A percentile compares a stretch with the other conserved stretches of the same genome.
Evolutionary conservation across 2,329 filamentous ascomycete genomes (phyloP).

Genomic region (Sarocladium brachiariae): DNA sequence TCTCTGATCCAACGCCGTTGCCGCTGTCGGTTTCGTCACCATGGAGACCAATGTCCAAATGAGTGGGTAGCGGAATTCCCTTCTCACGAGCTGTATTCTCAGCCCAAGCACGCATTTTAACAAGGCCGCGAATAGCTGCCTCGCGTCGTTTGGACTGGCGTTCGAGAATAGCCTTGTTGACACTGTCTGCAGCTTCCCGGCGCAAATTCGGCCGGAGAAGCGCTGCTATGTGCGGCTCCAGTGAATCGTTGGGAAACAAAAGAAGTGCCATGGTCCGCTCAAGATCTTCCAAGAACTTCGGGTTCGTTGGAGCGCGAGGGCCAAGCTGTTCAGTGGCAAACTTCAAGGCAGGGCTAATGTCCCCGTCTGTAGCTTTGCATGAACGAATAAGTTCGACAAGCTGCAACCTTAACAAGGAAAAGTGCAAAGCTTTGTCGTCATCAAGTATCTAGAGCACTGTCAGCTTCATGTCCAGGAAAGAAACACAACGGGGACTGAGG

Average conservation of each 20-base stretch:
- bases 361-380: constrained; percentile 60
- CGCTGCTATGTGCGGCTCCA: constrained; percentile 67
- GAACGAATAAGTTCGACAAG: constrained; percentile 85
- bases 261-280: constrained; percentile 91
- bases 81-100: constrained; percentile 53
- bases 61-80: constrained; percentile 24
- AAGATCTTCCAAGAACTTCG: constrained; percentile 75
- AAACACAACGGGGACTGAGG: background rate
- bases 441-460: constrained; percentile 69
- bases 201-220: constrained; percentile 75
- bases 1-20: constrained; percentile 21
- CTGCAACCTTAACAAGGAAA: constrained; percentile 82
- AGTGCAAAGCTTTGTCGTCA: constrained; percentile 74
- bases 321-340: constrained; percentile 87
- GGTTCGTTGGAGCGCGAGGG: constrained; percentile 75
- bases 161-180: constrained; percentile 82
- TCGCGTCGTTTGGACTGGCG: constrained; percentile 68
- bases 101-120: constrained; percentile 79
- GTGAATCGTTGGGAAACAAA: constrained; percentile 75
- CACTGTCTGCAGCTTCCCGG: constrained; percentile 73
- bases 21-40: constrained; percentile 26
- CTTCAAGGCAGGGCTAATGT: constrained; percentile 71
- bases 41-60: constrained; percentile 30
- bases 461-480: constrained; percentile 15
- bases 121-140: constrained; percentile 73